Evolutionary conservation across 1,284 basidiomycete species (phyloP).

Genomic region (Irpex sp.): DNA sequence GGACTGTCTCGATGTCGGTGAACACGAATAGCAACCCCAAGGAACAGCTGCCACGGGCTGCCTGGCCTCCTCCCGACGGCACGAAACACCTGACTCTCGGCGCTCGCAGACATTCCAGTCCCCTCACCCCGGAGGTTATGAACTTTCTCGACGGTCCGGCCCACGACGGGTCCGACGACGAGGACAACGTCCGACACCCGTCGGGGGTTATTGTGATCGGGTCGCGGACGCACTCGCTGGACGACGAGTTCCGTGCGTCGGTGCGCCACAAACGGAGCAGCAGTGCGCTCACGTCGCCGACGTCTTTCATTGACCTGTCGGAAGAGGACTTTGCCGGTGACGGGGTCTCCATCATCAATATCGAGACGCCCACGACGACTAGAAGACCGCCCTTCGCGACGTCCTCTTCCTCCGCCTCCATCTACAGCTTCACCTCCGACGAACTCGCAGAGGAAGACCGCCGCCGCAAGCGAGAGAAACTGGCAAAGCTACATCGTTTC

Average conservation of each 20-base stretch:
- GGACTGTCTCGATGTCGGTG: constrained; percentile 40
- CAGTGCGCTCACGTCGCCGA: constrained; percentile 29
- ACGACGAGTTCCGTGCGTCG: constrained; percentile 1
- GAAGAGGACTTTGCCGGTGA: constrained; percentile 45
- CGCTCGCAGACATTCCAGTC: constrained; percentile 51
- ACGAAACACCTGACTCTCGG: constrained; percentile 29
- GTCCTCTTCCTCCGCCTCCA: constrained; percentile 35
- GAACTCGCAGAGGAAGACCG: constrained; percentile 56
- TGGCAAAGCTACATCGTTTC: constrained; percentile 77
- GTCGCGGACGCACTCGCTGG: constrained; percentile 14
- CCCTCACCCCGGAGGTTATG: constrained; percentile 35
- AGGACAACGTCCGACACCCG: constrained; percentile 1
- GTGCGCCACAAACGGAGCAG: background rate
- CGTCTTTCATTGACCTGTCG: constrained; percentile 67
- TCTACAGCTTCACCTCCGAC: constrained; percentile 48
- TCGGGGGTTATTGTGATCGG: constrained; percentile 24
- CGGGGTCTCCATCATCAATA: constrained; percentile 21
- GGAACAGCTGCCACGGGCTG: background rate
- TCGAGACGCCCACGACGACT: constrained; percentile 27
- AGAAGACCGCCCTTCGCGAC: constrained; percentile 22
- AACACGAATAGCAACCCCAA: constrained; percentile 10
- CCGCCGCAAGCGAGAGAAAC: constrained; percentile 63
- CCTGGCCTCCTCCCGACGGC: constrained; percentile 31
- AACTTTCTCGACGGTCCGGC: constrained; percentile 21
- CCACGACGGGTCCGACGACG: constrained; percentile 3